Conservation (phyloP, 306 rosid species). For the Acacia acuminata region DNA sequence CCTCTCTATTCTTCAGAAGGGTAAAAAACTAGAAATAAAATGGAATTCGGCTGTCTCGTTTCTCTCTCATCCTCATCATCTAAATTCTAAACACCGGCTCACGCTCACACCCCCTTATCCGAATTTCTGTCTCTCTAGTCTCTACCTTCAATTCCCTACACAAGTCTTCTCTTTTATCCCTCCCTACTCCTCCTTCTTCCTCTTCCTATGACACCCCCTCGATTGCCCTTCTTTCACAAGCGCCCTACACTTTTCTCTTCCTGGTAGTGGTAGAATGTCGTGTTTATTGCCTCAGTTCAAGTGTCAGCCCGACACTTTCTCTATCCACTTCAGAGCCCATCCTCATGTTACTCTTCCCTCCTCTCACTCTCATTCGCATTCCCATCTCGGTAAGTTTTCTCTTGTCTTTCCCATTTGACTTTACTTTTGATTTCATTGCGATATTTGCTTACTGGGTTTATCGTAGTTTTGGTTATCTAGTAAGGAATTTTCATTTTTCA, state of each 20-base stretch:
- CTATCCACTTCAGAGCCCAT: constrained; percentile 51
- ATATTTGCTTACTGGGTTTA: background rate
- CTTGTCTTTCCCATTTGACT: background rate
- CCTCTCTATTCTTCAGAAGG: background rate
- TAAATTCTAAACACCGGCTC: background rate
- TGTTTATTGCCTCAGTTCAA: constrained; percentile 81
- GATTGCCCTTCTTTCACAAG: background rate
- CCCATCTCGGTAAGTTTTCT: constrained; percentile 37
- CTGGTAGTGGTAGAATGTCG: constrained; percentile 49
- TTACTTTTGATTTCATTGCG: background rate
- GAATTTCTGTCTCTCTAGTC: constrained; percentile 24
- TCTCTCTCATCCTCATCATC: constrained; percentile 14
- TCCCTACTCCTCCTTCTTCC: background rate
- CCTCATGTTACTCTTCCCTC: constrained; percentile 16
- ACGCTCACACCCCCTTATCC: constrained; percentile 21
- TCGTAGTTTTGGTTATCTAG: background rate
- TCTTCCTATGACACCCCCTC: background rate
- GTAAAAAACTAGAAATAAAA: background rate
- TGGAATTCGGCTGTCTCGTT: background rate
- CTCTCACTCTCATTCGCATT: constrained; percentile 22
- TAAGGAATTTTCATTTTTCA: background rate
- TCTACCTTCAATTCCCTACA: constrained; percentile 21
- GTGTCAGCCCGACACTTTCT: constrained; percentile 59
- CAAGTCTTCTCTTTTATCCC: constrained; percentile 26
- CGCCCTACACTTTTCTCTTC: background rate